Conservation (phyloP, 2,329 filamentous ascomycete genomes). For the Apiospora koreana region DNA sequence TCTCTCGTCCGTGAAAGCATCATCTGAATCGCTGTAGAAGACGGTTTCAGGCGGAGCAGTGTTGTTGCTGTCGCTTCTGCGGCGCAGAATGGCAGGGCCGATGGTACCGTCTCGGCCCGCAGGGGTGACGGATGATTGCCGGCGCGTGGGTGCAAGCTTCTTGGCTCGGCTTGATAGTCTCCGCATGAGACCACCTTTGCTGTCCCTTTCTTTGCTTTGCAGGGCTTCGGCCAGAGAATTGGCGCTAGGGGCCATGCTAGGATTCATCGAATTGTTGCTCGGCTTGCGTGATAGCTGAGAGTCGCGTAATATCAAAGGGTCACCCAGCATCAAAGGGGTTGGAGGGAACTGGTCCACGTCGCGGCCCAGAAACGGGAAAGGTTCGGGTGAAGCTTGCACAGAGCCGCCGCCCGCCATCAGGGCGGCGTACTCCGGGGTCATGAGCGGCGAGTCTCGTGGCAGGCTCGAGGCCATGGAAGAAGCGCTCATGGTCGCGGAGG, state of each 20-base stretch:
- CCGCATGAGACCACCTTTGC: conserved; percentile 68
- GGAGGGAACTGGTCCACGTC: conserved; percentile 54
- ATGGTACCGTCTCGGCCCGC: conserved; percentile 84
- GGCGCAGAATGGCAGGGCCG: conserved; percentile 83
- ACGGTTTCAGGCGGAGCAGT: conserved; percentile 55
- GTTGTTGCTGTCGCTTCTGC: conserved; percentile 87
- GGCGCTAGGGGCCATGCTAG: conserved; percentile 57
- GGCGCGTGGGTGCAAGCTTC: conserved; percentile 66
- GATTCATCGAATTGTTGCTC: conserved; percentile 64
- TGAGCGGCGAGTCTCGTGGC: conserved; percentile 56
- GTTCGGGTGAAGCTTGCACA: conserved; percentile 67
- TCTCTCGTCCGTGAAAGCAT: conserved; percentile 51
- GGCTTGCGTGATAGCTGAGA: conserved; percentile 63
- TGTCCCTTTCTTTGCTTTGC: conserved; percentile 30
- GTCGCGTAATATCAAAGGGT: conserved; percentile 75
- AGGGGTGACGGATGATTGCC: conserved; percentile 75
- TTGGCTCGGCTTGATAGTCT: conserved; percentile 81
- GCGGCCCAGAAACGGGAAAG: conserved; percentile 47
- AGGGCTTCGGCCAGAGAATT: conserved; percentile 53
- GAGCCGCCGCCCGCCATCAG: conserved; percentile 64
- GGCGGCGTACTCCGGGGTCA: conserved; percentile 54
- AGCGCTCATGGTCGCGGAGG: conserved; percentile 55
- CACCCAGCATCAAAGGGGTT: conserved; percentile 69
- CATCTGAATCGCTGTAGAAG: conserved; percentile 56
- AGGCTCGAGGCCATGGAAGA: conserved; percentile 59